Evolutionary conservation across 805 yeast species (phyloP).

Genomic region (Naumovozyma dairenensis): DNA sequence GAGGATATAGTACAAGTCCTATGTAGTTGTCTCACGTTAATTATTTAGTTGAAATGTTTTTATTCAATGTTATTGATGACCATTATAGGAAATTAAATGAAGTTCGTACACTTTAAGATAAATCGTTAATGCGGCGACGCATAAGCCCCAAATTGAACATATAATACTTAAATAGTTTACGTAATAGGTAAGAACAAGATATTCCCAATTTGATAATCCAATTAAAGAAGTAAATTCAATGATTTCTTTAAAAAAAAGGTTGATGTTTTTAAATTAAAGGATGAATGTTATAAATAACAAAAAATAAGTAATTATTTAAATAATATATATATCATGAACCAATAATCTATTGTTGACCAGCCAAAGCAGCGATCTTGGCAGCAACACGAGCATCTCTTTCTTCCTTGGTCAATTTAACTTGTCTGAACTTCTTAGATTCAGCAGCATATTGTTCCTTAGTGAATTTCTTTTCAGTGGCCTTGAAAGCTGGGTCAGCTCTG

Average conservation of each 20-base stretch:
- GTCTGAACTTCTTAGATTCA: slow-evolving; percentile 86
- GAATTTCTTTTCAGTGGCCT: slow-evolving; percentile 85
- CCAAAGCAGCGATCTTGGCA: slow-evolving; percentile 89
- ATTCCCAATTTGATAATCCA: too few species aligned
- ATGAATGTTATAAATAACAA: slow-evolving; percentile 1
- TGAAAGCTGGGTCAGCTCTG: slow-evolving; percentile 91
- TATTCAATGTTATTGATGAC: too few species aligned
- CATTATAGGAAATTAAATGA: too few species aligned
- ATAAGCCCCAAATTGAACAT: too few species aligned
- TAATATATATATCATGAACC: slow-evolving; percentile 3
- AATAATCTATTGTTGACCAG: slow-evolving; percentile 30
- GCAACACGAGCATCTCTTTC: slow-evolving; percentile 85
- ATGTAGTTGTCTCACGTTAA: too few species aligned
- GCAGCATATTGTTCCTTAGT: slow-evolving; percentile 98
- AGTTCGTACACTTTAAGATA: too few species aligned
- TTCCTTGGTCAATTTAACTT: slow-evolving; percentile 77
- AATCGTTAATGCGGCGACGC: too few species aligned
- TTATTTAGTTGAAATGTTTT: too few species aligned
- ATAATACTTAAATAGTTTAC: too few species aligned
- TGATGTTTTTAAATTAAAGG: background rate
- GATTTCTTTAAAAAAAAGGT: background rate
- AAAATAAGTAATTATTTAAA: slow-evolving; percentile 1
- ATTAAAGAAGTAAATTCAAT: too few species aligned
- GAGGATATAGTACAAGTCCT: too few species aligned
- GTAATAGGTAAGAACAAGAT: too few species aligned